Percentiles rank a stretch among this genome's conserved stretches.
Evolutionary conservation across 1,284 basidiomycete genomes (phyloP).

Genomic region (Leccinum fallax): DNA sequence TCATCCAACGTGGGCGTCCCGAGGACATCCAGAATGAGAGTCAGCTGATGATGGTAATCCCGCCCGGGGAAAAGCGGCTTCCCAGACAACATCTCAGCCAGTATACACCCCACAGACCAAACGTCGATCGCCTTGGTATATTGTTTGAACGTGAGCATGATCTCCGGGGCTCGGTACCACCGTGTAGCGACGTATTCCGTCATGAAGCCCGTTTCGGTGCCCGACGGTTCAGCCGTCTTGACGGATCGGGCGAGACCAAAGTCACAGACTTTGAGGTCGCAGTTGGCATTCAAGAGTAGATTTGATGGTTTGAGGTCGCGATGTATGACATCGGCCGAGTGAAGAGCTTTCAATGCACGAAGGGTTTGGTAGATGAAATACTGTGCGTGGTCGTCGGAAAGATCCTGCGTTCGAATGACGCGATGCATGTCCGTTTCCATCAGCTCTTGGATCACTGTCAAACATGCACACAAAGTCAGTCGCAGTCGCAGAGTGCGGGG

Average conservation of each 20-base stretch:
- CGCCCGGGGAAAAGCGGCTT: slow-evolving; percentile 95
- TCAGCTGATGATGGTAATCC: slow-evolving; percentile 95
- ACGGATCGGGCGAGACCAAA: slow-evolving; percentile 90
- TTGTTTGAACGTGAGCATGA: slow-evolving; percentile 96
- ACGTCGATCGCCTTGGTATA: slow-evolving; percentile 95
- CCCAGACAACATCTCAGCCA: slow-evolving; percentile 95
- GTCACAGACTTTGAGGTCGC: slow-evolving; percentile 94
- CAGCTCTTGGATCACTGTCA: slow-evolving; percentile 70
- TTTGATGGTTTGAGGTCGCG: slow-evolving; percentile 97
- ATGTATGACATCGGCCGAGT: slow-evolving; percentile 94
- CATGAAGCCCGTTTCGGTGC: slow-evolving; percentile 88
- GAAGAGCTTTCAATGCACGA: slow-evolving; percentile 91
- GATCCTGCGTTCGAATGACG: slow-evolving; percentile 77
- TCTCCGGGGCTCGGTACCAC: slow-evolving; percentile 94
- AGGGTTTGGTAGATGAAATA: slow-evolving; percentile 88
- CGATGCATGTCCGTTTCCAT: slow-evolving; percentile 78
- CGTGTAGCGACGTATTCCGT: slow-evolving; percentile 94
- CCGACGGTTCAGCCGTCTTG: slow-evolving; percentile 82
- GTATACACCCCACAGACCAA: slow-evolving; percentile 96
- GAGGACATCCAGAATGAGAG: slow-evolving; percentile 87
- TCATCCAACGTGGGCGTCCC: slow-evolving; percentile 93
- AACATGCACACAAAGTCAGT: slow-evolving; percentile 13
- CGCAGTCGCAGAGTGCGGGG: background rate
- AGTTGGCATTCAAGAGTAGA: slow-evolving; percentile 93
- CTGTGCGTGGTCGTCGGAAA: slow-evolving; percentile 79